phyloP scores from a whole-genome alignment of 345 rosid genomes.

The Brassica juncea region DNA sequence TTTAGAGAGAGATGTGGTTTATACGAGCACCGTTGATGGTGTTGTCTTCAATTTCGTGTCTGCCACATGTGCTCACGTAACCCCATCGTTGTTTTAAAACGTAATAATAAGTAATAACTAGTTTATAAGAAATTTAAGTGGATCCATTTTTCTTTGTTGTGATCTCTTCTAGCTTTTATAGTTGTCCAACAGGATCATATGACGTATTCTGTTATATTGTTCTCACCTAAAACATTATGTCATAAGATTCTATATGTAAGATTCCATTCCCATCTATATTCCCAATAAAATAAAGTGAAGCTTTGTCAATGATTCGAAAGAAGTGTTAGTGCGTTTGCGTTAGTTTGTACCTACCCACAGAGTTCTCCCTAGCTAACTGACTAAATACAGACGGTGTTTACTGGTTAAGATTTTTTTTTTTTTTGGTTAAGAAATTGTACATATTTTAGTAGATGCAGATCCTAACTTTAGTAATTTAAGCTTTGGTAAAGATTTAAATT shows the following conservation, averaged over 20 bases:
- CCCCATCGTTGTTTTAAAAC: conserved; percentile 5
- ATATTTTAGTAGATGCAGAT: no score
- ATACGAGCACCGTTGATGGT: conserved; percentile 40
- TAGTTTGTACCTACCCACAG: conserved; percentile 32
- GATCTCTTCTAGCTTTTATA: conserved; percentile 15
- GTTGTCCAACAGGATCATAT: conserved; percentile 31
- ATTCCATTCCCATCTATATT: conserved; percentile 40
- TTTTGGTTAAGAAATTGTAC: no score
- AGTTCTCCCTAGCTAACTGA: not conserved
- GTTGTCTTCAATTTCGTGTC: conserved; percentile 40
- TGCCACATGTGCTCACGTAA: conserved; percentile 47
- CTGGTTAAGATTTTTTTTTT: no score
- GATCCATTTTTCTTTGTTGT: conserved; percentile 34
- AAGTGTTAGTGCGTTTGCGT: conserved; percentile 27
- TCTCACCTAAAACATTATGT: conserved; percentile 45
- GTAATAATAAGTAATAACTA: not conserved
- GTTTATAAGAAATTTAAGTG: not conserved
- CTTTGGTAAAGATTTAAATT: no score
- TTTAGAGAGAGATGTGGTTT: conserved; percentile 29
- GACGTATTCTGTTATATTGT: conserved; percentile 40
- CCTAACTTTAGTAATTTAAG: no score
- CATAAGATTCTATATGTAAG: conserved; percentile 44
- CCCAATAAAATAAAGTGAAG: conserved; percentile 13
- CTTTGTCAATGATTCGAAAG: conserved; percentile 33
- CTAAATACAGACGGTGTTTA: no score